Evolutionary conservation across 805 yeast genomes (phyloP).

Genomic region (Zygosaccharomyces gambellarensis): DNA sequence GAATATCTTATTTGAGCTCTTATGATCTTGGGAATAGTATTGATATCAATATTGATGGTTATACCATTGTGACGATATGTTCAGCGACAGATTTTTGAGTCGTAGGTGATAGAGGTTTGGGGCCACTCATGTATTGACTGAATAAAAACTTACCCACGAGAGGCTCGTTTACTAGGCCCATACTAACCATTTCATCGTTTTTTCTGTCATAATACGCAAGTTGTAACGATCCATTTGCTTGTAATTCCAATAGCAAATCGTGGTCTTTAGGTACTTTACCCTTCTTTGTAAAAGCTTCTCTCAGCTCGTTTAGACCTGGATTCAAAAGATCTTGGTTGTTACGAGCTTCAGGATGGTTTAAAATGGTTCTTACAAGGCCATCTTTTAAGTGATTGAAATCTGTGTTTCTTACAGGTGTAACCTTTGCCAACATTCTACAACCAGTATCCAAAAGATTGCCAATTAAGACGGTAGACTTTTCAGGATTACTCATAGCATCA

Average conservation of each 20-base stretch:
- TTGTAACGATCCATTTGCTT: slow-evolving; percentile 43
- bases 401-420: slow-evolving; percentile 84
- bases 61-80: slow-evolving; percentile 19
- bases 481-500: slow-evolving; percentile 47
- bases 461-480: slow-evolving; percentile 48
- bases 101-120: slow-evolving; percentile 29
- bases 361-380: slow-evolving; percentile 76
- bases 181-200: slow-evolving; percentile 32
- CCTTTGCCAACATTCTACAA: slow-evolving; percentile 62
- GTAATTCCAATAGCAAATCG: slow-evolving; percentile 54
- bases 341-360: slow-evolving; percentile 60
- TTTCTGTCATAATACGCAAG: slow-evolving; percentile 41
- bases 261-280: slow-evolving; percentile 76
- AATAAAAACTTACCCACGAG: slow-evolving; percentile 62
- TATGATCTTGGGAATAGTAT: not conserved
- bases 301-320: slow-evolving; percentile 65
- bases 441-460: slow-evolving; percentile 53
- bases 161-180: slow-evolving; percentile 64
- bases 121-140: slow-evolving; percentile 69
- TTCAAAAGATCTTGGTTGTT: slow-evolving; percentile 43
- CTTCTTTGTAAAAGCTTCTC: slow-evolving; percentile 54
- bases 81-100: slow-evolving; percentile 26
- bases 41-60: not conserved
- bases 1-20: not conserved
- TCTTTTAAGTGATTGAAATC: slow-evolving; percentile 87